Percentiles rank a stretch among this genome's conserved stretches.
Conservation (phyloP, 768 basidiomycete species). For the Dacryopinax spathularia region DNA sequence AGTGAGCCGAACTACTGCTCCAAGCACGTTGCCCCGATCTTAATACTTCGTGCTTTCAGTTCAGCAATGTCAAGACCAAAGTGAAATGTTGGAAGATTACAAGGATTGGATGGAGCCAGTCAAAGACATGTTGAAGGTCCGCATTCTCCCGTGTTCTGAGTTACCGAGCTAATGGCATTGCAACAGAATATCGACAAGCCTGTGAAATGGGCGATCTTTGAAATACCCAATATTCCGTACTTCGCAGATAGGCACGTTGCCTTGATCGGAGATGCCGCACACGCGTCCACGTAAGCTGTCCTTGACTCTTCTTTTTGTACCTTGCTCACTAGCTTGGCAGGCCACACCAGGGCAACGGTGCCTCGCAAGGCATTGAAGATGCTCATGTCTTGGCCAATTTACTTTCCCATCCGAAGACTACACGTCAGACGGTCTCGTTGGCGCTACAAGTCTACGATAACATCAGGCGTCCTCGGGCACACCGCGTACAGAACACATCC, state of each 20-base stretch:
- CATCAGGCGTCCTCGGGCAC: conserved; percentile 16
- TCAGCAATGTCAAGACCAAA: conserved; percentile 8
- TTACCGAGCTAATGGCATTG: conserved; percentile 4
- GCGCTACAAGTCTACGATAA: conserved; percentile 16
- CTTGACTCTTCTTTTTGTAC: background rate
- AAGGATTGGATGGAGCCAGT: conserved; percentile 47
- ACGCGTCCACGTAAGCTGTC: background rate
- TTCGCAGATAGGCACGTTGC: conserved; percentile 39
- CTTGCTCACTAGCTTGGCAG: background rate
- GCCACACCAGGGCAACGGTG: conserved; percentile 45
- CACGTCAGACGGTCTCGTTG: conserved; percentile 6
- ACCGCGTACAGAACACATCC: conserved; percentile 18
- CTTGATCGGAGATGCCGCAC: conserved; percentile 1
- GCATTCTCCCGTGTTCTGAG: background rate
- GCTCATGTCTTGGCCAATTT: conserved; percentile 18
- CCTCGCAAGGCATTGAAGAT: conserved; percentile 21
- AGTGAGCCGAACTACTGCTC: background rate
- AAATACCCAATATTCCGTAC: conserved; percentile 36
- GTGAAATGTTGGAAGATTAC: conserved; percentile 36
- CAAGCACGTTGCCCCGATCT: background rate
- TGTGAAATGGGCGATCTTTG: conserved; percentile 51
- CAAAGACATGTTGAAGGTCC: conserved; percentile 40
- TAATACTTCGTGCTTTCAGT: background rate
- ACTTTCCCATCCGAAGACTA: conserved; percentile 12
- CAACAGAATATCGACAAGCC: conserved; percentile 39